Conservation (phyloP, 768 basidiomycete species). For the Mrakia hoshinonis region DNA sequence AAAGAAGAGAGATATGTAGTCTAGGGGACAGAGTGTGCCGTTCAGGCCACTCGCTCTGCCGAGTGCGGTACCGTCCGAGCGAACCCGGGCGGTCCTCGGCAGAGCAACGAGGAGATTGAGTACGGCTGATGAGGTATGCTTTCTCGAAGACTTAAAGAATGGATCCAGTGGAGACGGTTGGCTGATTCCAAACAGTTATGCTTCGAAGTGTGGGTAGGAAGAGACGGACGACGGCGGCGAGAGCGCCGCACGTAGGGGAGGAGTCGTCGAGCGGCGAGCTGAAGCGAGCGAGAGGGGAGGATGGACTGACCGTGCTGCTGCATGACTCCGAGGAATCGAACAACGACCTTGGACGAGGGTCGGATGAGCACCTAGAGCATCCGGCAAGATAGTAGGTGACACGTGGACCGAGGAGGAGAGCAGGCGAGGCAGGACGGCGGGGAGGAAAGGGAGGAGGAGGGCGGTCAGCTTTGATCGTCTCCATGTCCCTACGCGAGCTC, state of each 20-base stretch:
- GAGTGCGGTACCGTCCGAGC: neutral
- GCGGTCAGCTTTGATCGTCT: neutral
- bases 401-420: neutral
- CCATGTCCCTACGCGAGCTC: no score
- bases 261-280: neutral
- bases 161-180: conserved; percentile 36
- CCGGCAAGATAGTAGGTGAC: no score
- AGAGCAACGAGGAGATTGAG: conserved; percentile 21
- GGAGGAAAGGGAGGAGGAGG: neutral
- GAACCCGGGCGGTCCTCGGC: neutral
- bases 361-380: conserved; percentile 83
- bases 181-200: conserved; percentile 42
- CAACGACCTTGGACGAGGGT: conserved; percentile 93
- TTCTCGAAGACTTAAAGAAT: conserved; percentile 44
- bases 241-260: neutral
- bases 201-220: conserved; percentile 27
- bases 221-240: neutral
- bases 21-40: conserved; percentile 28
- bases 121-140: conserved; percentile 30
- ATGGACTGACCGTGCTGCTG: conserved; percentile 85
- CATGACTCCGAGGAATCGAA: conserved; percentile 97
- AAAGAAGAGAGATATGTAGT: neutral
- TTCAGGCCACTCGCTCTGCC: conserved; percentile 22
- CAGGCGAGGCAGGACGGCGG: neutral
- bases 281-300: neutral